These are phyloP conservation scores for Trametes versicolor DNA, from an alignment of 1,284 basidiomycete species.

Conservation along the genomic window DNA sequence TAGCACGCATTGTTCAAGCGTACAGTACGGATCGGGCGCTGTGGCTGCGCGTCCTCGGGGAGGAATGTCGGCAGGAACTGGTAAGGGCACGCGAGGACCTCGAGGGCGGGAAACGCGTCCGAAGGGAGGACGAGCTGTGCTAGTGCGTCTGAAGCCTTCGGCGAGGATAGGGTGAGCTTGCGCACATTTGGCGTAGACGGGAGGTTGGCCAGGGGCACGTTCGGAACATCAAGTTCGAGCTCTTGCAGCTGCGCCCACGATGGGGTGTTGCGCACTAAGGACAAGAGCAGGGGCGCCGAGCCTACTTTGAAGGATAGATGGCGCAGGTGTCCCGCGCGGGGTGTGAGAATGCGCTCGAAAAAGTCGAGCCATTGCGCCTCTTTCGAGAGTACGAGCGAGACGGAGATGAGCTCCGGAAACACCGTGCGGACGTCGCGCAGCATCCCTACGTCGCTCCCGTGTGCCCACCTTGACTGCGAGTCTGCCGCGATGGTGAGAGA, in stretches of 20 bases:
- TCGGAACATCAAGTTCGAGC: neutral
- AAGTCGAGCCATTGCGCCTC: neutral
- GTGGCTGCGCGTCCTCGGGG: neutral
- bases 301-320: too few relatives aligned
- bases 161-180: neutral
- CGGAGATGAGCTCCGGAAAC: neutral
- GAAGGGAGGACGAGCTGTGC: neutral
- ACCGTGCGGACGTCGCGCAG: neutral
- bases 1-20: constrained; percentile 6
- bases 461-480: neutral
- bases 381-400: neutral
- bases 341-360: neutral
- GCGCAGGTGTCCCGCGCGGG: constrained; percentile 1
- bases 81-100: neutral
- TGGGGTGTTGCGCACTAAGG: neutral
- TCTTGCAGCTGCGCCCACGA: neutral
- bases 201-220: neutral
- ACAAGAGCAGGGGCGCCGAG: neutral
- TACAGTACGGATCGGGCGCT: constrained; percentile 5
- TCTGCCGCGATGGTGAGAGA: neutral
- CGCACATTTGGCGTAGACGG: neutral
- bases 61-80: constrained; percentile 1
- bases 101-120: constrained; percentile 2
- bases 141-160: neutral
- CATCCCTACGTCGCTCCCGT: neutral